Evolutionary conservation across 805 yeast species (phyloP), one percentile per base, ranked within the genome.

Genomic region (Saccharomycopsis fibuligera): DNA sequence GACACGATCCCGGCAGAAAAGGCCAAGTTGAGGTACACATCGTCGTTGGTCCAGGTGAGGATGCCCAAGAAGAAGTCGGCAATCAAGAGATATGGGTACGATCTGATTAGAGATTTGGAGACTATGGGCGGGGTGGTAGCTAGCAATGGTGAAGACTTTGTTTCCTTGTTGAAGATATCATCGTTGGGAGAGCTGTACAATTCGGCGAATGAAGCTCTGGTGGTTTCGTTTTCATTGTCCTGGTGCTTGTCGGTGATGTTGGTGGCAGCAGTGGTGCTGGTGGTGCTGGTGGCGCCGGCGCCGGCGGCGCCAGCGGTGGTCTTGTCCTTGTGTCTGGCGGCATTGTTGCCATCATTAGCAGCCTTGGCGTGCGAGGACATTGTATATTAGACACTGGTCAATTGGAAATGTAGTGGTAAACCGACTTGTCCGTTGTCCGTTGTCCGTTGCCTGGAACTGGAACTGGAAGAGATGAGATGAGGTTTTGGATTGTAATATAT

Each of bases 121-220:
- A 91, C 87, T 0, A 89, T 78, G 2, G 96, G 93, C 2, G 98
- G 98, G 0, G 99, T 93, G 1, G 88, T 79, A 1, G 88, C 79
- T 35, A 88, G 73, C 55, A 93, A 72, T 1, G 97, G 96, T 2
- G 96, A 85, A 1, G 93, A 75, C 52, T 76, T 63, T 41, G 66
- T 53, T 60, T 55, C 55, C 17, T 45, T 48, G 19, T 39, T 49
- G 36, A 49, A 49, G 25, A 45, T 22, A 14, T 53, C 49, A 23
- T 53, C 51, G 30, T 41, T 49, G 29, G 52, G 49, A 21, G 56
- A 44, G 14, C 44, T 27, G 36, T 49, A 52, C 29, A 52, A 44
- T 17, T 45, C 43, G 2, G 51, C 30, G 17, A 52, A 49, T 14
- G 41, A 17, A 10, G 55, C 53, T n/a, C 45, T 42, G 6, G 48